Evolutionary conservation across 257 asterid species (phyloP).

Genomic region (Paraleonurus japonicus): DNA sequence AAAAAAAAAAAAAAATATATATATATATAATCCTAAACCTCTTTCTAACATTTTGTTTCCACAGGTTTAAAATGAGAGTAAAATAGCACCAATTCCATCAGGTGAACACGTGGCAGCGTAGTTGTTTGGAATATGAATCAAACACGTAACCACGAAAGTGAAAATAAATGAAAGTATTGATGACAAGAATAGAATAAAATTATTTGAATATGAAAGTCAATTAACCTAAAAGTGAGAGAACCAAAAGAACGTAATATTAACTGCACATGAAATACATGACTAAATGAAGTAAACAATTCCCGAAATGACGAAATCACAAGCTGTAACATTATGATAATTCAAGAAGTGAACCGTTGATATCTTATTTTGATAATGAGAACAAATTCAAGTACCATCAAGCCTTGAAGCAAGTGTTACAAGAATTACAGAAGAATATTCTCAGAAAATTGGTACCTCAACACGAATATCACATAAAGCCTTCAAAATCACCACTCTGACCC

Average conservation of each 20-base stretch:
- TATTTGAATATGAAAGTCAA: neutral
- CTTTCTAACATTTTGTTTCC: neutral
- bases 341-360: constrained; percentile 1
- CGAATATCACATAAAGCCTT: constrained; percentile 99
- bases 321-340: neutral
- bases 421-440: constrained; percentile 18
- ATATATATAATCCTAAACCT: neutral
- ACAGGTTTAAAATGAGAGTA: neutral
- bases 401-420: constrained; percentile 14
- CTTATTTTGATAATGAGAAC: neutral
- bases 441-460: constrained; percentile 68
- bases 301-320: neutral
- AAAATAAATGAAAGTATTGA: neutral
- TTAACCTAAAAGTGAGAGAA: constrained; percentile 12
- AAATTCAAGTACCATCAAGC: neutral
- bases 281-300: neutral
- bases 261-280: neutral
- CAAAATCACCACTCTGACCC: constrained; percentile 83
- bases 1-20: no score
- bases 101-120: neutral
- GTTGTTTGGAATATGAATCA: neutral
- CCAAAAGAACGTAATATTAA: neutral
- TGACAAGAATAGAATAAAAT: neutral
- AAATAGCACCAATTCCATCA: neutral
- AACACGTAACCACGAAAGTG: neutral